Evolutionary conservation across 192 early-diverging fungal genomes (phyloP), one percentile per base, ranked within the genome.

Genomic region (Podochytrium sp.): DNA sequence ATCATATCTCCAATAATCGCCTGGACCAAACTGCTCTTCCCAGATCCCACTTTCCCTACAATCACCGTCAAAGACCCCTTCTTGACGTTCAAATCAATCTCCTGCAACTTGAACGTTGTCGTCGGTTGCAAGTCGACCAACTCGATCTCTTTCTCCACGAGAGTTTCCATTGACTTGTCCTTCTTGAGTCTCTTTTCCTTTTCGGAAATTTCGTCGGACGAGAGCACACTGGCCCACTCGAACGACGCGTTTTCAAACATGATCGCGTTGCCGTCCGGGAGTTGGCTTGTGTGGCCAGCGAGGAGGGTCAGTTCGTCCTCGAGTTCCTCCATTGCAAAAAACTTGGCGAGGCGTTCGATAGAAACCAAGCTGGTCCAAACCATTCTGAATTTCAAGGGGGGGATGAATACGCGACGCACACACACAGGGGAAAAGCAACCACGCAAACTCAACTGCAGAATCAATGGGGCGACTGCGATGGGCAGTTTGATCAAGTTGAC

Each of bases 1-100:
- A 82, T 87, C 79, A 93, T 90, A 56, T 95, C 94, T 20, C 95
- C 92, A 18, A 95, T 84, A 61, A 97, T 80, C 12, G 92, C 89
- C 65, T 88, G 85, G 0, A 96, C 76, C 25, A 97, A 78, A 2
- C 92, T 90, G 0, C 91, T 91, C 69, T 97, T 97, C 37, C 94
- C 94, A 0, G 88, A 80, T 1, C 92, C 96, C 2, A 94, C 93
- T 1, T 83, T 79, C 12, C 96, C 96, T 7, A 93, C 89, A n/a
- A 97, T 77, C 0, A 89, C 92, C 0, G 91, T 89, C 14, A 97
- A 81, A 23, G 86, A 58, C 38, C 91, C 81, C 41, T 79, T 73
- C 70, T 71, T 51, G 73, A 87, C 61, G 47, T 61, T 71, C 23
- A 90, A n/a, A 65, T 80, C 42, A 50, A 85, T 65, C 33, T 82